A percentile compares a stretch with the other conserved stretches of the same genome.
Conservation (phyloP, 2,329 filamentous ascomycete species). For the Penicillium sp. region DNA sequence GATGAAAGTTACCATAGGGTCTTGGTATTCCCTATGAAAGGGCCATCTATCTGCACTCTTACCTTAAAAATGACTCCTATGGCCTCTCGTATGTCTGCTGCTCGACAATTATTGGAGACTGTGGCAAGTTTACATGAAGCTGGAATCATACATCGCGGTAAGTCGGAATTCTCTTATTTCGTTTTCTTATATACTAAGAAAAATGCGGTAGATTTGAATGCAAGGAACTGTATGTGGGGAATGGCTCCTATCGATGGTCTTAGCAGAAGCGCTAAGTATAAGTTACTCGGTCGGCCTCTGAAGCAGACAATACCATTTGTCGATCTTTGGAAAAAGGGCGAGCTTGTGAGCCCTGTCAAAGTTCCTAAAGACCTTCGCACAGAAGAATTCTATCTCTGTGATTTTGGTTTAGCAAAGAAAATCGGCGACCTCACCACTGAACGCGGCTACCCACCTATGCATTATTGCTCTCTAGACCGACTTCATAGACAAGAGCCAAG, state of each 20-base stretch:
- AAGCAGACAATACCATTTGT: slow-evolving; percentile 26
- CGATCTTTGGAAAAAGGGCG: slow-evolving; percentile 28
- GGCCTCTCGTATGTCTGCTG: slow-evolving; percentile 29
- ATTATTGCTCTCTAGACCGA: slow-evolving; percentile 30
- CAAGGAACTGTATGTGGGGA: slow-evolving; percentile 33
- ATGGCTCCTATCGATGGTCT: slow-evolving; percentile 25
- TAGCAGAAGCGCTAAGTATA: slow-evolving; percentile 21
- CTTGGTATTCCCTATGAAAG: slow-evolving; percentile 26
- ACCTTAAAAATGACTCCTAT: slow-evolving; percentile 17
- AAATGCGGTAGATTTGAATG: slow-evolving; percentile 26
- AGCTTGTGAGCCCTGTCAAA: slow-evolving; percentile 24
- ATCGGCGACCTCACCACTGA: slow-evolving; percentile 15
- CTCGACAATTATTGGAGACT: slow-evolving; percentile 28
- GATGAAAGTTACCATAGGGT: slow-evolving; percentile 19
- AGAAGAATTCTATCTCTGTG: slow-evolving; percentile 32
- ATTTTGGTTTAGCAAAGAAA: slow-evolving; percentile 31
- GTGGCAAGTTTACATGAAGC: slow-evolving; percentile 29
- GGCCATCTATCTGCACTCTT: slow-evolving; percentile 18
- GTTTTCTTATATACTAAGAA: slow-evolving; percentile 11
- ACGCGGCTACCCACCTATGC: slow-evolving; percentile 16
- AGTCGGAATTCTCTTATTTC: slow-evolving; percentile 9
- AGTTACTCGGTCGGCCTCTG: slow-evolving; percentile 27
- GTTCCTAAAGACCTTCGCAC: slow-evolving; percentile 24
- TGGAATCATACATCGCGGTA: slow-evolving; percentile 30
- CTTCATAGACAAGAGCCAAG: slow-evolving; percentile 27